Base-by-base conservation (phyloP, 2,329 filamentous ascomycete species). In the Ophiostoma angusticollis region DNA sequence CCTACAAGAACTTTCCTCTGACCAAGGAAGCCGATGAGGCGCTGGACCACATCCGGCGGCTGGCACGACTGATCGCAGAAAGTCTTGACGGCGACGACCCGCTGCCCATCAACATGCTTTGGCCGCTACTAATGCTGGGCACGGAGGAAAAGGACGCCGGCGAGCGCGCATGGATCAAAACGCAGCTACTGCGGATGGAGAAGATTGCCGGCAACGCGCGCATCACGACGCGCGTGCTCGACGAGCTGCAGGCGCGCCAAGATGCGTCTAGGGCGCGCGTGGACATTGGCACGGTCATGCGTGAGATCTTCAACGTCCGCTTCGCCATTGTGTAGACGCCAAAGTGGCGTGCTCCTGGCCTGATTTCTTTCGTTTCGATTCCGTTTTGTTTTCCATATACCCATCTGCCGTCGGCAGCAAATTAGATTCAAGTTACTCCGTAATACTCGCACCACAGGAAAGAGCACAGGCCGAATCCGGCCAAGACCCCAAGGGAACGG, bases 71-170 rank as follows among this genome's bases (percentile, higher is more conserved):
- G 25, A 65, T 73, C 39, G 55, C 59, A 12, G 57, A 63, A n/a
- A 50, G 47, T 6, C 48, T 60, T 7, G 57, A 63, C 21, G 53
- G 53, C 1, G 60, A 64, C 11, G 62, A 67, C 24, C 57, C 64
- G 8, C 54, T 73, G 2, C 69, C 70, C 0, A 67, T 72, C 34
- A 74, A 68, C 42, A 65, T 73, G 58, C 57, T 74, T 5, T 74
- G 69, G 72, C 70, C 70, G 2, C 52, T 73, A 7, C 54, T 74
- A 29, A 70, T 75, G 63, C 59, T 68, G 45, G 70, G 70, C 0
- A 64, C 62, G 8, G 70, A 75, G 49, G 69, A 71, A 44, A 63
- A 69, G n/a, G 62, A 66, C 33, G 29, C 51, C 0, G 56, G 59
- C 5, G 65, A 71, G 47, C 56, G 67, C 33, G 51, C 47, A 6